Evolutionary conservation across 345 rosid genomes (phyloP).

Genomic region (Carallia brachiata): DNA sequence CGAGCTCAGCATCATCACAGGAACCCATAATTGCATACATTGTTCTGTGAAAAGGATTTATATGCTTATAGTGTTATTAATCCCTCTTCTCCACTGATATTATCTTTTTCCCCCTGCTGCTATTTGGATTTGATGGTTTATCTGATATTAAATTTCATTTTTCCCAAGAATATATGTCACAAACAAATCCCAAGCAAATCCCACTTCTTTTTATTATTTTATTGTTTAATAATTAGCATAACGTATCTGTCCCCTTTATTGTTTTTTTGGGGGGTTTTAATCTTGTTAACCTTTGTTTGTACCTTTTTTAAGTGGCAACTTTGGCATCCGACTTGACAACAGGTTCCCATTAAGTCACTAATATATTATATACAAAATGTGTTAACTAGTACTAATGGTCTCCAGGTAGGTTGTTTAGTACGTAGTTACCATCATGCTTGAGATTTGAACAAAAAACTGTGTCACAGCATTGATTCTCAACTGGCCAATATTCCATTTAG

Average conservation of each 20-base stretch:
- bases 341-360: background rate
- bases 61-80: background rate
- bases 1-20: slow-evolving; percentile 11
- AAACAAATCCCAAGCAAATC: slow-evolving; percentile 48
- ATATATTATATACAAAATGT: background rate
- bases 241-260: slow-evolving; percentile 18
- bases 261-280: background rate
- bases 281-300: background rate
- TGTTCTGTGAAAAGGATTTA: too few species aligned
- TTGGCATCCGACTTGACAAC: slow-evolving; percentile 15
- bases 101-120: background rate
- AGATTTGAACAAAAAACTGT: background rate
- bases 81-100: slow-evolving; percentile 32
- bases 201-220: slow-evolving; percentile 36
- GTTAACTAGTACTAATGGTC: background rate
- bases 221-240: slow-evolving; percentile 21
- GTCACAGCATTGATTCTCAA: background rate
- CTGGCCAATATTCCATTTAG: background rate
- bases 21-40: background rate
- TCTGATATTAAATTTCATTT: background rate
- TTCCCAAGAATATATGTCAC: background rate
- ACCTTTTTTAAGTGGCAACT: background rate
- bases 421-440: too few species aligned
- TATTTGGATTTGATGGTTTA: background rate
- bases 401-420: background rate